Evolutionary conservation across 768 basidiomycete species (phyloP).

Genomic region (Leccinum uliginosum): DNA sequence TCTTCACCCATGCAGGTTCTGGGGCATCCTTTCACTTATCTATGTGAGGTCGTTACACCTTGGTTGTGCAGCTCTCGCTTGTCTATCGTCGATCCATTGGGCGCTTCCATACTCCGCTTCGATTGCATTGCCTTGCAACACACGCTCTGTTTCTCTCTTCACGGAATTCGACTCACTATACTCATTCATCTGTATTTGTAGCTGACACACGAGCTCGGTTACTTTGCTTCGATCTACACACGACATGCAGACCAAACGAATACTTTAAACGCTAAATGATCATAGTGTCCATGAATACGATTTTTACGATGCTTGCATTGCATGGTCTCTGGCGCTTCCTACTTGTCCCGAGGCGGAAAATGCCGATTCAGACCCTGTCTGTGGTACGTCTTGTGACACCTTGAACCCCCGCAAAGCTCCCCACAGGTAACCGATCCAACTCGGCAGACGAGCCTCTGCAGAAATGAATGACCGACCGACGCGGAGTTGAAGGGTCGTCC

Average conservation of each 20-base stretch:
- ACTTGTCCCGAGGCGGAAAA: not conserved
- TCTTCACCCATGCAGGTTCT: not conserved
- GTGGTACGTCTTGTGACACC: not conserved
- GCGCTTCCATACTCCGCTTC: slow-evolving; percentile 9
- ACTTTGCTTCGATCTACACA: slow-evolving; percentile 22
- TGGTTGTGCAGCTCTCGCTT: slow-evolving; percentile 6
- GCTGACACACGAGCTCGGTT: slow-evolving; percentile 7
- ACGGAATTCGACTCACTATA: slow-evolving; percentile 9
- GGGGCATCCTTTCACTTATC: slow-evolving; percentile 13
- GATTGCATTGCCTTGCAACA: slow-evolving; percentile 2
- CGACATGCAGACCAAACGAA: slow-evolving; percentile 6
- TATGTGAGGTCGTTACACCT: slow-evolving; percentile 9
- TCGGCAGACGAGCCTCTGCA: not conserved
- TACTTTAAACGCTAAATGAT: slow-evolving; percentile 3
- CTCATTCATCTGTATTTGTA: slow-evolving; percentile 25
- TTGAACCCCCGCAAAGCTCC: not conserved
- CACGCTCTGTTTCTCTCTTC: not conserved
- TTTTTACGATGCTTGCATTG: not conserved
- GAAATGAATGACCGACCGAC: not conserved
- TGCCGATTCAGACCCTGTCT: not conserved
- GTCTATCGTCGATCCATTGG: slow-evolving; percentile 11
- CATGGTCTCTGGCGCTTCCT: not conserved
- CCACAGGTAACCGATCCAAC: not conserved
- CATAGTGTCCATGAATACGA: not conserved
- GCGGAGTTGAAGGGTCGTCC: not conserved